Base-by-base conservation (phyloP, 352 stramenopile genomes). In the Phytophthora tubulina region DNA sequence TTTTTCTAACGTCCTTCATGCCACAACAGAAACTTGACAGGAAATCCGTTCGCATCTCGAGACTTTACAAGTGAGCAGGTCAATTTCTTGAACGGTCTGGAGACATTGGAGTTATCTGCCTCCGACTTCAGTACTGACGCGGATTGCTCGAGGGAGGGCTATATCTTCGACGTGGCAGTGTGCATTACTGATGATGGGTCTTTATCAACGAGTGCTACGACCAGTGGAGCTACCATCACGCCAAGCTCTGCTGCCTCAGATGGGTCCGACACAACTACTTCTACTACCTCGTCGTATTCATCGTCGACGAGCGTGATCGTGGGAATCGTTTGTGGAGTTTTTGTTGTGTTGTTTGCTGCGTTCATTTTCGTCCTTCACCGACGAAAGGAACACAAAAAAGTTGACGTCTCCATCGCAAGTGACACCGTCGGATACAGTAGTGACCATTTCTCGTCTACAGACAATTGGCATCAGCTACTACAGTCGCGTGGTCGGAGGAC, bases 61-160 rank as follows among this genome's bases (percentile, higher is more conserved):
- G 41, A 52, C 21, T 89, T 87, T 64, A 81, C 76, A 11, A 59
- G 60, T 13, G 52, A 63, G 74, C 39, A 63, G 70, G 45, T 49
- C 72, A 32, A 80, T 55, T 61, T 69, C 57, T 17, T 71, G 30
- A 21, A 71, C 71, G 54, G 57, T 76, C 36, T 69, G 33, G 11
- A 80, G 70, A 59, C 60, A 75, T 14, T 63, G 45, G 14, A 76
- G 69, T 39, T 78, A 72, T 57, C 65, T 51, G 21, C 46, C 50
- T 42, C 55, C 7, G 80, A 87, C 38, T 79, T 80, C n/a, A 76
- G 63, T 39, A 70, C 42, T 13, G 55, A 64, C 8, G 38, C 58
- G 6, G n/a, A 50, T 9, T 75, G 74, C 27, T 54, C 56, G 14
- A 38, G 56, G 7, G 38, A 75, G 51, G 54, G 39, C n/a, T 44